phyloP scores from a whole-genome alignment of 139 green algal species.

The Picochlorum sp. region DNA sequence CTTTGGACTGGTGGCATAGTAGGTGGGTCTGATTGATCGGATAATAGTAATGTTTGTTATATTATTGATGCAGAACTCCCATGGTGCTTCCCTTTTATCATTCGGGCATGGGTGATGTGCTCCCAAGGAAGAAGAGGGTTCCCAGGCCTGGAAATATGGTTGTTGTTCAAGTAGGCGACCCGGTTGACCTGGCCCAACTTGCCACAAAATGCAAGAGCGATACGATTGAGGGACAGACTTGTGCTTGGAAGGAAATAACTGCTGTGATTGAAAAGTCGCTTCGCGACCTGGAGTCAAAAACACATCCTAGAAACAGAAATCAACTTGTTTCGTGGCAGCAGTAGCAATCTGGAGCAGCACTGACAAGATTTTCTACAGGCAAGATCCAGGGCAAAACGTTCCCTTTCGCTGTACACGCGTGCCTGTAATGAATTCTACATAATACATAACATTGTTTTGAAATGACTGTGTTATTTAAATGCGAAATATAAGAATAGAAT shows the following conservation, averaged over 20 bases:
- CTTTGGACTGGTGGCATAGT: too few species aligned
- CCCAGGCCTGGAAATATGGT: slow-evolving; percentile 39
- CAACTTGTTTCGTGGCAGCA: too few species aligned
- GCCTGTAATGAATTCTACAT: too few species aligned
- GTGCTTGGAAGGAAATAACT: slow-evolving; percentile 56
- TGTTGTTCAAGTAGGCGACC: slow-evolving; percentile 45
- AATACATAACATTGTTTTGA: too few species aligned
- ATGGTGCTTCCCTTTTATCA: slow-evolving; percentile 78
- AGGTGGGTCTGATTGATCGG: slow-evolving; percentile 21
- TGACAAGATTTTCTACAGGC: too few species aligned
- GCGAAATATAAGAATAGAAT: too few species aligned
- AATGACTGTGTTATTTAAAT: too few species aligned
- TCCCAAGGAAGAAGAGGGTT: slow-evolving; percentile 39
- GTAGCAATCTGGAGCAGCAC: too few species aligned
- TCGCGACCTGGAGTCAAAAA: slow-evolving; percentile 29
- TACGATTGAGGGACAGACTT: slow-evolving; percentile 10
- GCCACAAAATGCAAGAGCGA: slow-evolving; percentile 33
- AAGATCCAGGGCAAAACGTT: too few species aligned
- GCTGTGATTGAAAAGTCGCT: slow-evolving; percentile 32
- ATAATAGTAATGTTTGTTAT: slow-evolving; percentile 17
- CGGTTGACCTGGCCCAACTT: slow-evolving; percentile 52
- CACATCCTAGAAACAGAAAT: slow-evolving; percentile 43
- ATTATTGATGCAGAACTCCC: too few species aligned
- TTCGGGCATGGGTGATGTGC: slow-evolving; percentile 56
- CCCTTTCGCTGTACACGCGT: too few species aligned